Conservation (phyloP, 2,329 filamentous ascomycete genomes). For the Canariomyces notabilis region DNA sequence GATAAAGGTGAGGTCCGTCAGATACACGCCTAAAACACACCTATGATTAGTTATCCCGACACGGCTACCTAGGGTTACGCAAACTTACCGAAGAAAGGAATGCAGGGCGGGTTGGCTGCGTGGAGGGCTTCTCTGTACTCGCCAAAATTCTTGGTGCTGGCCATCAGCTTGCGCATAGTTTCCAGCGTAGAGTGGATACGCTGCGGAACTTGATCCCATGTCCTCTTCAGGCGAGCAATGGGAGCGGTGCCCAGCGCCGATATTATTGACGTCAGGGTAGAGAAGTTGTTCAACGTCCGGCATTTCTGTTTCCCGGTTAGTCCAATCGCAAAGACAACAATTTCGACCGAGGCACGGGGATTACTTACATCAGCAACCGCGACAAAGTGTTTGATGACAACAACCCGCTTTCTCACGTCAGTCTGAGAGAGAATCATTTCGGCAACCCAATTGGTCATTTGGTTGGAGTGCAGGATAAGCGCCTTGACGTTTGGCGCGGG, state of each 20-base stretch:
- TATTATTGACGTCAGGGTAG: constrained; percentile 94
- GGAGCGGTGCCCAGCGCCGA: constrained; percentile 91
- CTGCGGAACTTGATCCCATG: constrained; percentile 89
- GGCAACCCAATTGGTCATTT: constrained; percentile 98
- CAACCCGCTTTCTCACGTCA: constrained; percentile 91
- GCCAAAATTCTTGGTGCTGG: constrained; percentile 95
- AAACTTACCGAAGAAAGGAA: constrained; percentile 86
- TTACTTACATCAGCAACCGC: constrained; percentile 81
- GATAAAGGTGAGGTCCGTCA: constrained; percentile 97
- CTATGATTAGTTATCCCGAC: background rate
- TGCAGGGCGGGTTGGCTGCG: constrained; percentile 90
- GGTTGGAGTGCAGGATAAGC: constrained; percentile 94
- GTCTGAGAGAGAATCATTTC: constrained; percentile 96
- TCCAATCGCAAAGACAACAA: background rate
- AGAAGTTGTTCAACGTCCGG: constrained; percentile 89
- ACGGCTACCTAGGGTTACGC: background rate
- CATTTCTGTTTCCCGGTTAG: constrained; percentile 67
- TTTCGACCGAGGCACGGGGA: background rate
- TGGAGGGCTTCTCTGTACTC: constrained; percentile 93
- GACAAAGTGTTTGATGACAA: constrained; percentile 98
- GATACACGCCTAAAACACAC: constrained; percentile 69
- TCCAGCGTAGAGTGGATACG: constrained; percentile 77
- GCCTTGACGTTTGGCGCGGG: constrained; percentile 93
- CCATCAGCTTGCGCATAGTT: constrained; percentile 90
- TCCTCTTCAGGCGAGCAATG: constrained; percentile 87